These are phyloP conservation scores for Trichophyton schoenleinii DNA, from an alignment of 2,329 filamentous ascomycete species.

Conservation along the genomic window DNA sequence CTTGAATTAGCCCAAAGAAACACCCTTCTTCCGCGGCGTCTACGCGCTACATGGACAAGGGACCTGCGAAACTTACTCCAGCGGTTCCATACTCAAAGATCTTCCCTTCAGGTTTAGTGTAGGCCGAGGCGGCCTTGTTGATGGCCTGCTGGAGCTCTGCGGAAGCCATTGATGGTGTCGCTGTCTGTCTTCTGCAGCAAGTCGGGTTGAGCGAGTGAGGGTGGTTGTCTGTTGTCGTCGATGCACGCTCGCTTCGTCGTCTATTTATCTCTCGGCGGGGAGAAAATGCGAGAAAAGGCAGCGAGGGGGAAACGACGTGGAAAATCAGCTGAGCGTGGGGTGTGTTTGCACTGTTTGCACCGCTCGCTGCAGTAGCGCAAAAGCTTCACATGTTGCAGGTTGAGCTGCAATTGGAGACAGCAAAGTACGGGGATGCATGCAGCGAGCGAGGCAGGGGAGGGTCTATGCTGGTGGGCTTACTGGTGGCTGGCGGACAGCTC, in stretches of 20 bases:
- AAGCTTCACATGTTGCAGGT: slow-evolving; percentile 1
- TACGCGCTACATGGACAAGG: slow-evolving; percentile 13
- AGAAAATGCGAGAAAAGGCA: background rate
- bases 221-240: background rate
- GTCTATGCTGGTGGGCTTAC: background rate
- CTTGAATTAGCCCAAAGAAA: slow-evolving; percentile 11
- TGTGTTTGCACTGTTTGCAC: background rate
- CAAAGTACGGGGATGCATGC: background rate
- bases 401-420: background rate
- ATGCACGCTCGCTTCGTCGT: background rate
- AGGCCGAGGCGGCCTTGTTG: slow-evolving; percentile 36
- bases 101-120: slow-evolving; percentile 38
- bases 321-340: slow-evolving; percentile 5
- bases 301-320: background rate
- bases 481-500: no score
- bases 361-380: background rate
- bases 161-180: slow-evolving; percentile 29
- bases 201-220: background rate
- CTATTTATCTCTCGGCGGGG: background rate
- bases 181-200: background rate
- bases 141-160: slow-evolving; percentile 34
- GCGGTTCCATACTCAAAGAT: slow-evolving; percentile 50
- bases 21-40: background rate
- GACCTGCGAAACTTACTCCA: slow-evolving; percentile 39
- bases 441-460: background rate